phyloP scores from a whole-genome alignment of 75 land plant species.

The Isoetes taiwanensis region DNA sequence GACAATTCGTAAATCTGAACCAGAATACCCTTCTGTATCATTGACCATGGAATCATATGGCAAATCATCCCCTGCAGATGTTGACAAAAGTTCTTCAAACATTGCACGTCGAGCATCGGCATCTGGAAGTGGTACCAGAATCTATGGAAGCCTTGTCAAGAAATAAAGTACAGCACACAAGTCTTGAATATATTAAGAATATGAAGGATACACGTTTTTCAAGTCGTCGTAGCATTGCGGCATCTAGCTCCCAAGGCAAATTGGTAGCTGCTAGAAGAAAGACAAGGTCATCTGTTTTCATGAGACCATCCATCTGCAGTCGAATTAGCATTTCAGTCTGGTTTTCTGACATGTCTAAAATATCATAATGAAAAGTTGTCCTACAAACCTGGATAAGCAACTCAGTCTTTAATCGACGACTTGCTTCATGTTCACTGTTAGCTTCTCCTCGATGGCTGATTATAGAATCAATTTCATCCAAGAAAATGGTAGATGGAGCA shows the following conservation, averaged over 20 bases:
- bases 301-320: slow-evolving; percentile 95
- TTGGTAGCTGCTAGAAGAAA: slow-evolving; percentile 98
- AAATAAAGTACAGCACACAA: slow-evolving; percentile 1
- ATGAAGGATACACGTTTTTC: slow-evolving; percentile 75
- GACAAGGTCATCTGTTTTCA: slow-evolving; percentile 66
- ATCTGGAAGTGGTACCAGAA: slow-evolving; percentile 93
- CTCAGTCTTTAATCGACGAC: slow-evolving; percentile 92
- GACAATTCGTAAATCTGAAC: slow-evolving; percentile 92
- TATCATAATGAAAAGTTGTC: neutral
- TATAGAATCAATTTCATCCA: slow-evolving; percentile 96
- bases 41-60: slow-evolving; percentile 72
- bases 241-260: slow-evolving; percentile 95
- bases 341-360: neutral
- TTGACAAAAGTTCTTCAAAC: slow-evolving; percentile 69
- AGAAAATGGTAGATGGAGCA: slow-evolving; percentile 94
- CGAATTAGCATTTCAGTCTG: neutral
- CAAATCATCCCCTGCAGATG: slow-evolving; percentile 27
- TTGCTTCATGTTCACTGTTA: slow-evolving; percentile 97
- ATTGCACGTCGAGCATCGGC: slow-evolving; percentile 85
- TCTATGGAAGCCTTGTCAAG: slow-evolving; percentile 24
- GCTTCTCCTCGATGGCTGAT: slow-evolving; percentile 96
- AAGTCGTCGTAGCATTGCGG: slow-evolving; percentile 93
- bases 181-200: neutral
- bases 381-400: slow-evolving; percentile 73
- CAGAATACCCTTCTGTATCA: slow-evolving; percentile 78